Evolutionary conservation across 352 stramenopile species (phyloP).

Genomic region (Pythium scleroteichum): DNA sequence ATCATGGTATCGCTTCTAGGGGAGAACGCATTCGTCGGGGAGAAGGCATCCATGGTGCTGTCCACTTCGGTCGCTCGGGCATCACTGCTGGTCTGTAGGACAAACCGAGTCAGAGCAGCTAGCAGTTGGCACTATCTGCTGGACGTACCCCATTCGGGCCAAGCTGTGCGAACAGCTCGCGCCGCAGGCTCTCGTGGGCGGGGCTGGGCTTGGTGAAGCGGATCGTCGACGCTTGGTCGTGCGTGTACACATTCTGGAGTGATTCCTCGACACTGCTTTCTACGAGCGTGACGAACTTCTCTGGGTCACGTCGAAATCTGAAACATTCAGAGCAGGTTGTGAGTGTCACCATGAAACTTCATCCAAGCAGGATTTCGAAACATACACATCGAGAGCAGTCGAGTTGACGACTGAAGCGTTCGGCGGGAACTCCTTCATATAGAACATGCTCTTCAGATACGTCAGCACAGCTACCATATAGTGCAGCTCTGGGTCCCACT

Average conservation of each 20-base stretch:
- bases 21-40: conserved; percentile 17
- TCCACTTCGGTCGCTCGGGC: conserved; percentile 18
- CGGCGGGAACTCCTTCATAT: conserved; percentile 93
- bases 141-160: conserved; percentile 29
- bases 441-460: conserved; percentile 98
- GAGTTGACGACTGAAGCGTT: conserved; percentile 71
- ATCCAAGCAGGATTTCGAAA: conserved; percentile 1
- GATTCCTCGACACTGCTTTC: conserved; percentile 92
- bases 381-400: conserved; percentile 85
- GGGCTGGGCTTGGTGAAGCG: conserved; percentile 85
- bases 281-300: conserved; percentile 90
- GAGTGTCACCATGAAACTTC: neutral
- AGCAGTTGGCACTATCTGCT: neutral
- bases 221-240: conserved; percentile 90
- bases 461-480: conserved; percentile 96
- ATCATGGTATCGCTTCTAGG: conserved; percentile 20
- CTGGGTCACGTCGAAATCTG: conserved; percentile 79
- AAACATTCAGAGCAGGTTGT: neutral
- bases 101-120: conserved; percentile 1
- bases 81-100: conserved; percentile 8
- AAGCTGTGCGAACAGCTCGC: conserved; percentile 80
- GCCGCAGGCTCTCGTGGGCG: conserved; percentile 73
- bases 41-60: conserved; percentile 14
- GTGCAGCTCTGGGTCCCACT: conserved; percentile 93
- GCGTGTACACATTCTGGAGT: conserved; percentile 93